A percentile compares a stretch with the other conserved stretches of the same genome.
Conservation (phyloP, 2,329 filamentous ascomycete species). For the Fusarium sp. region DNA sequence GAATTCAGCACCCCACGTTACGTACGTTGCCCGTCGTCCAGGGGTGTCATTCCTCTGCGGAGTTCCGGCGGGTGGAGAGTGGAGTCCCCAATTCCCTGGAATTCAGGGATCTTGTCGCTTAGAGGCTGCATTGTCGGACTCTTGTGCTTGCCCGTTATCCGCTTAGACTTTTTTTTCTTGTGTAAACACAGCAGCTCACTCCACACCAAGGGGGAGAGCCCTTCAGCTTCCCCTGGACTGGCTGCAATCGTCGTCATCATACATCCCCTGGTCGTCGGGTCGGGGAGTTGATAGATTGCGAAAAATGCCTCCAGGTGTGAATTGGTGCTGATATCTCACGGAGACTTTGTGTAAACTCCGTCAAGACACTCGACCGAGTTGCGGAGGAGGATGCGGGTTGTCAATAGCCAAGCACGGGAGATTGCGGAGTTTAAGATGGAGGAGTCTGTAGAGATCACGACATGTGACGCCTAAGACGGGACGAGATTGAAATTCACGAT, state of each 20-base stretch:
- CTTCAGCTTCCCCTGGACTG: background rate
- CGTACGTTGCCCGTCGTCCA: background rate
- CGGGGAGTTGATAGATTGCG: conserved; percentile 37
- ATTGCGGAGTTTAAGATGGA: background rate
- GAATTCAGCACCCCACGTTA: background rate
- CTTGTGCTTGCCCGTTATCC: conserved; percentile 30
- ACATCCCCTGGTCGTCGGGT: conserved; percentile 18
- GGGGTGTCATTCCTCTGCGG: conserved; percentile 15
- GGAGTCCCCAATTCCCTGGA: conserved; percentile 23
- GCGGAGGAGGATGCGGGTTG: background rate
- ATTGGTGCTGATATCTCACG: background rate
- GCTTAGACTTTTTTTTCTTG: conserved; percentile 4
- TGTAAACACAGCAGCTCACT: background rate
- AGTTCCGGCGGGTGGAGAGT: conserved; percentile 21
- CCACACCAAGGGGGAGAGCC: background rate
- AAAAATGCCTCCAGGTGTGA: conserved; percentile 2
- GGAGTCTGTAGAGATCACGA: background rate
- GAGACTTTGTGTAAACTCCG: background rate
- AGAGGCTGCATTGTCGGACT: conserved; percentile 26
- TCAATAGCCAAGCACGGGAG: background rate
- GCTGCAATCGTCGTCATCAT: conserved; percentile 2
- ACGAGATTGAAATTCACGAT: background rate
- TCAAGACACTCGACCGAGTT: background rate
- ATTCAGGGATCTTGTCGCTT: conserved; percentile 25
- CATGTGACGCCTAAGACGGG: background rate